Conservation (phyloP, 208 protist genomes). For the Wallacemonas collosoma region DNA sequence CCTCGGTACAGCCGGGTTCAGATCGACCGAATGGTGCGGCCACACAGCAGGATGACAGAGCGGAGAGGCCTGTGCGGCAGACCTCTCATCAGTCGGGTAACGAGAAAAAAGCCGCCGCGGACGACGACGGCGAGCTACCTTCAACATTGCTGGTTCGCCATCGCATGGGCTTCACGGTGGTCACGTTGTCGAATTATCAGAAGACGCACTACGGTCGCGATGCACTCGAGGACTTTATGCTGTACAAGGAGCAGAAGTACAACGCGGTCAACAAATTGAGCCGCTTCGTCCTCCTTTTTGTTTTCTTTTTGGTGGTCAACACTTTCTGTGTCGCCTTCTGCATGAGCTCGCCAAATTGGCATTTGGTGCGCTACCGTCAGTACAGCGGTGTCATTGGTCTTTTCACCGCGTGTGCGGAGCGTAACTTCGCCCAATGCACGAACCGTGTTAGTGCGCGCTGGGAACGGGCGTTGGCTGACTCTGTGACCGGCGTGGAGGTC, state of each 20-base stretch:
- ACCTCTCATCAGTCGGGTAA: too few relatives aligned
- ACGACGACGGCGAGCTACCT: neutral
- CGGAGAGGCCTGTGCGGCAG: too few relatives aligned
- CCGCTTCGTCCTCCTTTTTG: slow-evolving; percentile 60
- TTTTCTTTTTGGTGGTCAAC: slow-evolving; percentile 35
- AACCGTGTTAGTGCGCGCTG: slow-evolving; percentile 24
- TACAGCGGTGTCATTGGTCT: slow-evolving; percentile 46
- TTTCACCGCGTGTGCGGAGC: slow-evolving; percentile 50
- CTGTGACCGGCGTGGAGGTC: slow-evolving; percentile 32
- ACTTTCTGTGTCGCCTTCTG: slow-evolving; percentile 54
- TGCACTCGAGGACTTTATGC: slow-evolving; percentile 46
- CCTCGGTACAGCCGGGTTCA: too few relatives aligned
- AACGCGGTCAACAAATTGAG: slow-evolving; percentile 65
- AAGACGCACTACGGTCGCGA: slow-evolving; percentile 28
- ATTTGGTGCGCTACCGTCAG: slow-evolving; percentile 29
- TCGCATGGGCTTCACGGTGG: slow-evolving; percentile 54
- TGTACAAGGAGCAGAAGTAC: slow-evolving; percentile 88
- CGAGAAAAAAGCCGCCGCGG: too few relatives aligned
- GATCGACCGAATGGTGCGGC: too few relatives aligned
- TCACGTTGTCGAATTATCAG: slow-evolving; percentile 36
- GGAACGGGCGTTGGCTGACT: slow-evolving; percentile 30
- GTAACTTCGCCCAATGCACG: slow-evolving; percentile 35
- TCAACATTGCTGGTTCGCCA: slow-evolving; percentile 43
- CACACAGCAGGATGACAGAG: too few relatives aligned
- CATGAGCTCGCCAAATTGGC: slow-evolving; percentile 58